These are phyloP conservation scores for Powellomyces hirtus DNA, from an alignment of 192 early-diverging fungal species.

Conservation along the genomic window DNA sequence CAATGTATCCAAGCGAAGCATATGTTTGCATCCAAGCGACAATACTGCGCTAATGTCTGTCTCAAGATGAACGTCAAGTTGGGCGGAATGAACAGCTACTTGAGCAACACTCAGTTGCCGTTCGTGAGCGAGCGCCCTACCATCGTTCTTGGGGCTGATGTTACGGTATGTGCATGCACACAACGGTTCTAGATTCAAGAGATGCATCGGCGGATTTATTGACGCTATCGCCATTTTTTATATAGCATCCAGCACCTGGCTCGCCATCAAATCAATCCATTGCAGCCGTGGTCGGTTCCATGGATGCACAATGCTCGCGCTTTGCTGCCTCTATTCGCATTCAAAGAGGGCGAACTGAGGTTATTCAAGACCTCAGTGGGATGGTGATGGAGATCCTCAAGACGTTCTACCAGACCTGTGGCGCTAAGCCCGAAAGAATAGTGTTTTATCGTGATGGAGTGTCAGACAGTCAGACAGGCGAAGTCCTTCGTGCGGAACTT, in stretches of 20 bases:
- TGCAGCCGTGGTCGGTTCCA: conserved; percentile 58
- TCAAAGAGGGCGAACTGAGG: conserved; percentile 49
- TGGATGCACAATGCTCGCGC: conserved; percentile 61
- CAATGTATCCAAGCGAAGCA: conserved; percentile 90
- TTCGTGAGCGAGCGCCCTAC: conserved; percentile 74
- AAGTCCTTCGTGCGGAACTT: conserved; percentile 75
- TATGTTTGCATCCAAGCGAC: conserved; percentile 69
- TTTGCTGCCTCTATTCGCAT: conserved; percentile 54
- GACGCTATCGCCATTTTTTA: background rate
- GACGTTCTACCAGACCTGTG: conserved; percentile 56
- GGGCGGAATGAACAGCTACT: conserved; percentile 80
- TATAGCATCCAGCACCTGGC: conserved; percentile 50
- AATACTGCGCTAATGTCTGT: conserved; percentile 95
- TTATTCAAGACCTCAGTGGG: conserved; percentile 48
- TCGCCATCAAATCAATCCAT: conserved; percentile 56
- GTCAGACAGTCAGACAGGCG: conserved; percentile 80
- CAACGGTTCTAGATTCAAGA: too few relatives aligned
- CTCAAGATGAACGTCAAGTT: conserved; percentile 94
- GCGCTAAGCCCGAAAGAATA: conserved; percentile 57
- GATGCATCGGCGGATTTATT: conserved; percentile 33
- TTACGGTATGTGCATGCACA: conserved; percentile 50
- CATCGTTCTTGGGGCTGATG: conserved; percentile 87
- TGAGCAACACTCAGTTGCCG: conserved; percentile 58
- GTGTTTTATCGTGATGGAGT: conserved; percentile 72
- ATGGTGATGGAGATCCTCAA: conserved; percentile 60